Conservation (phyloP, 495 filamentous ascomycete genomes). For the Podospora appendiculata region DNA sequence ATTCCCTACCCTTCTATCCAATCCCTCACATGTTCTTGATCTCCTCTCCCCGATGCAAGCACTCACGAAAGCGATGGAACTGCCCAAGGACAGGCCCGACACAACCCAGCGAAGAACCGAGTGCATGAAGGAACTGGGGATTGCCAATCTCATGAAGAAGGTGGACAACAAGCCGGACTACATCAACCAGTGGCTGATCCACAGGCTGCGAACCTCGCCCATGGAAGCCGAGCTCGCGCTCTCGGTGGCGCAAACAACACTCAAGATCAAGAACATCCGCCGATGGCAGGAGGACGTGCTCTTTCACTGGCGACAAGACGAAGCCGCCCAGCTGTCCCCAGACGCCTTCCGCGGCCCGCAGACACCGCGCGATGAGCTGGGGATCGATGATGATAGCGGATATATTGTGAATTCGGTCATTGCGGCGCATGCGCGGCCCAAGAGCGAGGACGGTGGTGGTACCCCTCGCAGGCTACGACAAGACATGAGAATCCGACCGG, state of each 20-base stretch:
- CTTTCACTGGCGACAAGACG: constrained; percentile 34
- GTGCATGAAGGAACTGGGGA: constrained; percentile 27
- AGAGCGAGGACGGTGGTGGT: constrained; percentile 1
- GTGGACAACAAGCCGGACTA: constrained; percentile 29
- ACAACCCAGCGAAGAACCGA: constrained; percentile 11
- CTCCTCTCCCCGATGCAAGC: constrained; percentile 12
- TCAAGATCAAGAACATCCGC: constrained; percentile 30
- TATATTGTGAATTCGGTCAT: constrained; percentile 10
- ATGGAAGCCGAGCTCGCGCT: constrained; percentile 36
- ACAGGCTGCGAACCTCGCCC: constrained; percentile 34
- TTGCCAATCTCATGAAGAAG: constrained; percentile 20
- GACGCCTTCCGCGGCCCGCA: constrained; percentile 13
- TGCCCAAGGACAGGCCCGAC: constrained; percentile 17
- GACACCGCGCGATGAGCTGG: constrained; percentile 12
- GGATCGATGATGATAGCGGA: constrained; percentile 2
- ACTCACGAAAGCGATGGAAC: constrained; percentile 9
- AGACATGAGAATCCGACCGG: too few relatives aligned
- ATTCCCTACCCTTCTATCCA: constrained; percentile 26
- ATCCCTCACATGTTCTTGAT: constrained; percentile 22
- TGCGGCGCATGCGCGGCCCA: neutral
- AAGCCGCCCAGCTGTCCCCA: constrained; percentile 17
- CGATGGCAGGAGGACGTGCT: constrained; percentile 41
- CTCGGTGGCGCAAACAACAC: constrained; percentile 22
- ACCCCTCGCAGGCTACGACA: too few relatives aligned
- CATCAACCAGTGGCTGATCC: constrained; percentile 41